Evolutionary conservation across 257 asterid genomes (phyloP).

Genomic region (Linderniella brevidens): DNA sequence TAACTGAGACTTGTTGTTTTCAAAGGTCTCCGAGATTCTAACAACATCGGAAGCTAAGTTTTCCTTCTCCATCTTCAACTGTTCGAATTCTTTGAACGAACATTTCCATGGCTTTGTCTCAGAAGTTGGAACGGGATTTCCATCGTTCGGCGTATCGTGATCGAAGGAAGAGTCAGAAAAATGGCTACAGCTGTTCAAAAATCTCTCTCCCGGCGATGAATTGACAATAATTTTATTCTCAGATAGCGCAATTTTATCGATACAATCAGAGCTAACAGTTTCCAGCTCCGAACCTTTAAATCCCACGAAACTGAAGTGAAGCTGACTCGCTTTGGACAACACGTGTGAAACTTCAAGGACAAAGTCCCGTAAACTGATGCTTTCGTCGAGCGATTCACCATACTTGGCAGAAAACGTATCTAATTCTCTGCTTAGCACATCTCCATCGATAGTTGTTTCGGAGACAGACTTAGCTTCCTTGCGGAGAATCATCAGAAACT

Average conservation of each 20-base stretch:
- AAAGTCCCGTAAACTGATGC: conserved; percentile 30
- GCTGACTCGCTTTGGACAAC: conserved; percentile 39
- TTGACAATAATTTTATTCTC: conserved; percentile 50
- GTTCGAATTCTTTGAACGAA: conserved; percentile 74
- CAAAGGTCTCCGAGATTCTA: conserved; percentile 36
- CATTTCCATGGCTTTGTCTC: conserved; percentile 66
- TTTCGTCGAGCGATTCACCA: conserved; percentile 24
- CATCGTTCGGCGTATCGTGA: conserved; percentile 61
- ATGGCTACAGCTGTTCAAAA: conserved; percentile 38
- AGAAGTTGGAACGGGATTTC: conserved; percentile 64
- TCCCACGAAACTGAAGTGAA: conserved; percentile 57
- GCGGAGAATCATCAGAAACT: conserved; percentile 42
- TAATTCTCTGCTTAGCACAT: conserved; percentile 32
- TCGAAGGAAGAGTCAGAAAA: conserved; percentile 72
- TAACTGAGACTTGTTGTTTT: conserved; percentile 46
- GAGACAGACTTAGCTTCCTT: conserved; percentile 51
- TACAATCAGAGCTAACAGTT: conserved; percentile 55
- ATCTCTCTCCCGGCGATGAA: conserved; percentile 31
- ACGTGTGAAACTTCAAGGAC: conserved; percentile 51
- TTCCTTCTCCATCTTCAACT: conserved; percentile 63
- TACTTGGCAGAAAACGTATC: conserved; percentile 39
- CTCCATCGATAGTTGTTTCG: conserved; percentile 29
- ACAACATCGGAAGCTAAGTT: conserved; percentile 48
- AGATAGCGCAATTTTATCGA: conserved; percentile 80
- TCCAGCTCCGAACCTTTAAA: conserved; percentile 58